Percentiles rank a stretch among this genome's conserved stretches.
Conservation (phyloP, 371 early-diverging fungal species). For the Blakeslea trispora region DNA sequence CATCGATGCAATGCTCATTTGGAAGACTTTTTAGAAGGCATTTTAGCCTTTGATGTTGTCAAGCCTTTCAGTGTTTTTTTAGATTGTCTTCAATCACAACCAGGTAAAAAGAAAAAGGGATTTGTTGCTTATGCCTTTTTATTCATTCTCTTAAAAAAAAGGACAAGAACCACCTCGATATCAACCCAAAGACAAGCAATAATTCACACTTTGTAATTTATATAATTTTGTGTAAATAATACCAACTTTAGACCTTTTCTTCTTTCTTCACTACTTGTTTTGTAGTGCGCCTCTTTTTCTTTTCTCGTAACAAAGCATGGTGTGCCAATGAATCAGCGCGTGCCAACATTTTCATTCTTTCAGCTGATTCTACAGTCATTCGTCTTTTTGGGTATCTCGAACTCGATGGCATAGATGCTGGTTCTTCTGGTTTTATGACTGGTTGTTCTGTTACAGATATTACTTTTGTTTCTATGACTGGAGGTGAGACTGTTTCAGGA, state of each 20-base stretch:
- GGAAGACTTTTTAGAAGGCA: slow-evolving; percentile 46
- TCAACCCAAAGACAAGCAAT: not conserved
- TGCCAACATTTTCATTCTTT: slow-evolving; percentile 4
- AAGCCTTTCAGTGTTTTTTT: slow-evolving; percentile 45
- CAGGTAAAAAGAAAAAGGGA: slow-evolving; percentile 23
- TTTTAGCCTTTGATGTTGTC: slow-evolving; percentile 43
- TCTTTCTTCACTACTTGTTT: not conserved
- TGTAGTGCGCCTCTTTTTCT: not conserved
- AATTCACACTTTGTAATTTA: no score
- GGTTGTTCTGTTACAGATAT: no score
- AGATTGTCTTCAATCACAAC: slow-evolving; percentile 34
- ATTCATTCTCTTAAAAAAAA: not conserved
- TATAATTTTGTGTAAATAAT: slow-evolving; percentile 3
- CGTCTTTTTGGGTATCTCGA: slow-evolving; percentile 6
- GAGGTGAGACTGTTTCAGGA: no score
- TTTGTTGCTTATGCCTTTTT: not conserved
- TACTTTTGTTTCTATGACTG: no score
- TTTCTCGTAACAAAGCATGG: not conserved
- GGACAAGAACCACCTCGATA: slow-evolving; percentile 18
- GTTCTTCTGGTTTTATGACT: no score
- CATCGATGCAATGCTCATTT: slow-evolving; percentile 51
- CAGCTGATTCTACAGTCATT: not conserved
- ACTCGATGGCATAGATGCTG: no score
- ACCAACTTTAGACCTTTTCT: not conserved
- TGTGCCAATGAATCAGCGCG: not conserved